Evolutionary conservation across 208 protist genomes (phyloP), one percentile per base, ranked within the genome.

Genomic region (Herpetomonas tarakana): DNA sequence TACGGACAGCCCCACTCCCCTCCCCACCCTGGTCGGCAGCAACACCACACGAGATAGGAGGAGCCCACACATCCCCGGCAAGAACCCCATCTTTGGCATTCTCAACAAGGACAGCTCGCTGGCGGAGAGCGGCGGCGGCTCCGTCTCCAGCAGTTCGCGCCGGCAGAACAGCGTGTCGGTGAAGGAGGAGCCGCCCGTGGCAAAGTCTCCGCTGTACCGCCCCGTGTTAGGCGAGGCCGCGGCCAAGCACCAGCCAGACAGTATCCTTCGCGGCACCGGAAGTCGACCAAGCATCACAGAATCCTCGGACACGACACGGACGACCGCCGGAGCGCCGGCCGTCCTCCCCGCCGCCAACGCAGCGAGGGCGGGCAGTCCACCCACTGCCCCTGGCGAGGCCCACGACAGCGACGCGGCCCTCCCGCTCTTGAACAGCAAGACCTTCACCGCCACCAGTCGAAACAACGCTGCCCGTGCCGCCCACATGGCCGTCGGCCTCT

Each of bases 61-160:
- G 47, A 71, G 58, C 45, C 52, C 44, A 2, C 66, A 49, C 35
- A 54, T 62, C 22, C 66, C 72, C 3, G 64, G 61, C 28, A 68
- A 39, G 41, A 76, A 61, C 1, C 66, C 79, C 0, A 62, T 81
- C n/a, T 85, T 78, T 58, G 72, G 74, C 45, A 81, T 81, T 25
- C 58, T 76, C n/a, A 69, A 62, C 50, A 81, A 72, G 41, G 71
- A 85, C 41, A 72, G 65, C 22, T 49, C 45, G 1, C 39, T 75
- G 38, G 11, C 46, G 31, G 68, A 75, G 31, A 25, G 52, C 25
- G 11, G 38, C 61, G 18, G 28, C 52, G n/a, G 22, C 68, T 22
- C 19, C 16, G 19, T 30, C 39, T 4, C 14, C 28, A n/a, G 9
- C 41, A 19, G 22, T 25, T 6, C 35, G 38, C 29, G 26, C 7